Evolutionary conservation across 495 filamentous ascomycete genomes (phyloP), one percentile per base, ranked within the genome.

Genomic region (Penicillium ucsense): DNA sequence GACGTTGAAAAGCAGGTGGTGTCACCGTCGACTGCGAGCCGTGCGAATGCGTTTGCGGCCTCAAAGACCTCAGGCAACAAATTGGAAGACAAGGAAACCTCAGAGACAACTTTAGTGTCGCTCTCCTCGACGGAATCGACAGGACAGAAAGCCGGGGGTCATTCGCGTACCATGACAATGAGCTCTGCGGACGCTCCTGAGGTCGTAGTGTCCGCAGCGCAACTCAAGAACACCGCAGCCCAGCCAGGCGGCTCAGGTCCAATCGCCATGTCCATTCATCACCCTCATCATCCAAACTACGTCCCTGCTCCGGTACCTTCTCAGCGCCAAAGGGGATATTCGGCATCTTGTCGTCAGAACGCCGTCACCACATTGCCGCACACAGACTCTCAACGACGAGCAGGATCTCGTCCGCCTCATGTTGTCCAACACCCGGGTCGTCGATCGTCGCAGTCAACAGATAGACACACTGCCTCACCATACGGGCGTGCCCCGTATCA

Each of bases 111-210:
- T 7, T 38, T 48, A 47, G 28, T 35, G 8, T 20, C 46, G 11
- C 9, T 39, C 28, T 42, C 45, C 33, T 28, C 46, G 2, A 38
- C 38, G 10, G 8, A 37, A 3, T 3, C 35, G 0, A 54, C 41
- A 35, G 32, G 29, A 20, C 12, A 34, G 6, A 48, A 38, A 37
- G 46, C 36, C 8, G 50, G 52, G 8, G 47, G 47, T 10, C 48
- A 54, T 31, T 41, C 35, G 27, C 60, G 68, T 40, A 63, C 65
- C 43, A 61, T 61, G 54, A 68, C 66, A 29, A 66, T 59, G 53
- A 68, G 58, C 55, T 71, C 66, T 4, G 63, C 63, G 37, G 63
- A 71, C 8, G 68, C 67, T 3, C 70, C 70, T 8, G 67, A 69
- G 49, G 64, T 71, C 34, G 64, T 71, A 8, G 50, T 65, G 4